Conservation (phyloP, 176 grass and related monocot species). For the Chrysopogon serrulatus region DNA sequence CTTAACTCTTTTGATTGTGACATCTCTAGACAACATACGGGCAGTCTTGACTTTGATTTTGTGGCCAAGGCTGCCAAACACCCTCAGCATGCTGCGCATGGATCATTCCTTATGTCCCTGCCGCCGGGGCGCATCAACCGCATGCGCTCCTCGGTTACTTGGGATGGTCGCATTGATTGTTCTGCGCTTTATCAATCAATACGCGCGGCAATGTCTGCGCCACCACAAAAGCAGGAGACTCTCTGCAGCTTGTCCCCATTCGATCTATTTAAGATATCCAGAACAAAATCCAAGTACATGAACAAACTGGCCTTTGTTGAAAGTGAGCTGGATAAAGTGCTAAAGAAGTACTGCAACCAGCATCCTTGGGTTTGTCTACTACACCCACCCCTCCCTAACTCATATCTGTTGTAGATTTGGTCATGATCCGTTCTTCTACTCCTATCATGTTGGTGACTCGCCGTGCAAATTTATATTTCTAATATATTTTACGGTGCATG, state of each 20-base stretch:
- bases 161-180: background rate
- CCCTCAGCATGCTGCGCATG: background rate
- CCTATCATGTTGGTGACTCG: too few relatives aligned
- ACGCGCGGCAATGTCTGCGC: background rate
- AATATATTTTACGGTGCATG: too few relatives aligned
- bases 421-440: background rate
- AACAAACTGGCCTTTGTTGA: background rate
- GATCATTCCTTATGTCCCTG: background rate
- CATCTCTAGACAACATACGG: background rate
- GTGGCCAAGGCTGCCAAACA: background rate
- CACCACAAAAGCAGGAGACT: too few relatives aligned
- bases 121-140: background rate
- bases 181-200: background rate
- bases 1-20: background rate
- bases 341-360: background rate
- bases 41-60: background rate
- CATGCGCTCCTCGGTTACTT: background rate
- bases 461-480: too few relatives aligned
- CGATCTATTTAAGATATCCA: too few relatives aligned
- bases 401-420: too few relatives aligned
- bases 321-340: background rate
- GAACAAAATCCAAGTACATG: background rate
- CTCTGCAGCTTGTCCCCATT: too few relatives aligned
- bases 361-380: background rate
- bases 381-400: too few relatives aligned